Evolutionary conservation across 1,284 basidiomycete species (phyloP).

Genomic region (Neolentinus lepideus): DNA sequence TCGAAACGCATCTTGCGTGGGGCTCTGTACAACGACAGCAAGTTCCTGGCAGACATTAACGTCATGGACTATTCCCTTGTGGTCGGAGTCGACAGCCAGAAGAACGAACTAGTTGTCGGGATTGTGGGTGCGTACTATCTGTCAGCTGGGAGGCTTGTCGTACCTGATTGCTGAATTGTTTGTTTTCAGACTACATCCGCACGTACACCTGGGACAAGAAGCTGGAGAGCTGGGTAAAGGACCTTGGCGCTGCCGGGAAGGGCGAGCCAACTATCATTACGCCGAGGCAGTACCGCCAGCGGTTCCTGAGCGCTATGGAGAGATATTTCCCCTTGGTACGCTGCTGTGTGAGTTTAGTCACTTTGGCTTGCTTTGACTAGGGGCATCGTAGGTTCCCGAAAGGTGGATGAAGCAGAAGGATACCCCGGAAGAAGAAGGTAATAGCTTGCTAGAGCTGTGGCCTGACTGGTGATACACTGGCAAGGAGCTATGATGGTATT

Average conservation of each 20-base stretch:
- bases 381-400: slow-evolving; percentile 58
- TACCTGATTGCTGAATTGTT: slow-evolving; percentile 1
- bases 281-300: slow-evolving; percentile 76
- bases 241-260: slow-evolving; percentile 66
- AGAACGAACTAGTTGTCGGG: slow-evolving; percentile 87
- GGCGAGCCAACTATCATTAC: slow-evolving; percentile 93
- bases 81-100: slow-evolving; percentile 83
- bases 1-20: slow-evolving; percentile 89
- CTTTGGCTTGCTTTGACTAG: neutral
- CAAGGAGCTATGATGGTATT: neutral
- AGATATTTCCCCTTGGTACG: slow-evolving; percentile 81
- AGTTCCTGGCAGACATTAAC: slow-evolving; percentile 91
- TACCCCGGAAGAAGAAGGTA: slow-evolving; percentile 64
- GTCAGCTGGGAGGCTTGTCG: slow-evolving; percentile 8
- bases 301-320: slow-evolving; percentile 91
- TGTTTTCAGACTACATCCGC: slow-evolving; percentile 73
- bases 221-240: slow-evolving; percentile 96
- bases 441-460: slow-evolving; percentile 42
- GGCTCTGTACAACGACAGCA: slow-evolving; percentile 90
- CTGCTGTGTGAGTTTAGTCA: slow-evolving; percentile 4
- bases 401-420: slow-evolving; percentile 84
- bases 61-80: slow-evolving; percentile 99
- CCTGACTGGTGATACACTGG: slow-evolving; percentile 37
- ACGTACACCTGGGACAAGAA: slow-evolving; percentile 99
- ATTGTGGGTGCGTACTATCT: slow-evolving; percentile 74